Conservation (phyloP, 768 basidiomycete genomes). For the Solioccasus polychromus region DNA sequence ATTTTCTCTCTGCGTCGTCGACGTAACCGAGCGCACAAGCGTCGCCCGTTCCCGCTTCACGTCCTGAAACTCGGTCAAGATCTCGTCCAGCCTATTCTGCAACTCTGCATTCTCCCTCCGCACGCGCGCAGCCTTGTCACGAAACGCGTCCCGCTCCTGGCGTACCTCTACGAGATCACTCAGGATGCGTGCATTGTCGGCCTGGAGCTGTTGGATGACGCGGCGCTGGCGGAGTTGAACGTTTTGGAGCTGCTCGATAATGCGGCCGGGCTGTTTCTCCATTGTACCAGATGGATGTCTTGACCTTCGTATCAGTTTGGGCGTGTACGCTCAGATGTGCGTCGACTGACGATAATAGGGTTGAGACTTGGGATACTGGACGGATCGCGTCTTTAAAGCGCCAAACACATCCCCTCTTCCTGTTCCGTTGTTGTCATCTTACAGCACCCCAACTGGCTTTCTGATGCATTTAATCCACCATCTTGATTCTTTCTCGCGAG, state of each 20-base stretch:
- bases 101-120: slow-evolving; percentile 24
- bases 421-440: background rate
- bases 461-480: too few species aligned
- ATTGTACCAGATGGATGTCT: too few species aligned
- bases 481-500: too few species aligned
- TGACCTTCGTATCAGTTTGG: too few species aligned
- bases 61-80: slow-evolving; percentile 16
- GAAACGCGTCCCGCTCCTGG: slow-evolving; percentile 26
- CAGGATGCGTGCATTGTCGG: slow-evolving; percentile 22
- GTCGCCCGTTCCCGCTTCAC: slow-evolving; percentile 21
- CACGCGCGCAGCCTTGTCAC: slow-evolving; percentile 16
- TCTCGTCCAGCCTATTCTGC: slow-evolving; percentile 19
- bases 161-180: slow-evolving; percentile 26
- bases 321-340: background rate
- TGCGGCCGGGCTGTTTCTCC: slow-evolving; percentile 10
- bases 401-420: too few species aligned
- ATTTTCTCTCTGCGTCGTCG: too few species aligned
- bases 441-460: background rate
- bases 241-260: slow-evolving; percentile 26
- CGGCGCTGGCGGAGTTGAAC: slow-evolving; percentile 24
- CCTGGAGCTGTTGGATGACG: slow-evolving; percentile 26
- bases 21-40: slow-evolving; percentile 13
- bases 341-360: background rate
- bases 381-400: background rate
- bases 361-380: background rate